Evolutionary conservation across 257 asterid species (phyloP).

Genomic region (Solanum virginianum): DNA sequence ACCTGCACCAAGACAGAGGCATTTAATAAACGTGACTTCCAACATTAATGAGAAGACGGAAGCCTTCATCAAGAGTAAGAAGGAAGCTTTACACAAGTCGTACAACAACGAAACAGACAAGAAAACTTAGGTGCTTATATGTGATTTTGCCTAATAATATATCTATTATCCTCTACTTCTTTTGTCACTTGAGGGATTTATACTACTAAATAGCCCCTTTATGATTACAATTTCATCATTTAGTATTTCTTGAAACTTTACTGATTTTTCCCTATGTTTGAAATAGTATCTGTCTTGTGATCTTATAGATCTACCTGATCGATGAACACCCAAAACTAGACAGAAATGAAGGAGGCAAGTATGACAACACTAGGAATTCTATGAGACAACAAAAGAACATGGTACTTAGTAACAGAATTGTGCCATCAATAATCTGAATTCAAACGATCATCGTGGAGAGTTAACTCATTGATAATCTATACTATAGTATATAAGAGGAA

Average conservation of each 20-base stretch:
- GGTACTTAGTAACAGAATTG: too few relatives aligned
- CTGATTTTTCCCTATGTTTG: not conserved
- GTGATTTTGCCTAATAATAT: too few relatives aligned
- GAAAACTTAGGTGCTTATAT: not conserved
- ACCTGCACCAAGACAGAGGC: constrained; percentile 3
- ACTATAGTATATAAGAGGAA: not conserved
- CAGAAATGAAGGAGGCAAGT: not conserved
- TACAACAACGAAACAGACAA: constrained; percentile 12
- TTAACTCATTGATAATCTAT: not conserved
- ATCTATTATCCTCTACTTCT: not conserved
- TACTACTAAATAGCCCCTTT: not conserved
- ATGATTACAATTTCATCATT: not conserved
- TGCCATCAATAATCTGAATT: not conserved
- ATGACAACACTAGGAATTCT: not conserved
- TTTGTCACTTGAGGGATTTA: not conserved
- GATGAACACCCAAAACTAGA: not conserved
- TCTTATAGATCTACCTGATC: not conserved
- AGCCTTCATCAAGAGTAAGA: constrained; percentile 36
- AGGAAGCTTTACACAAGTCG: constrained; percentile 28
- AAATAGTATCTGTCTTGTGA: not conserved
- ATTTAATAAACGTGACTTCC: constrained; percentile 17
- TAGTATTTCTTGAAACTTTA: not conserved
- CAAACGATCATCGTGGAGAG: not conserved
- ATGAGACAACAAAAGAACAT: too few relatives aligned
- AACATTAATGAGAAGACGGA: constrained; percentile 46